Base-by-base conservation (phyloP, 352 stramenopile species). In the Pythium rhizo-oryzae region DNA sequence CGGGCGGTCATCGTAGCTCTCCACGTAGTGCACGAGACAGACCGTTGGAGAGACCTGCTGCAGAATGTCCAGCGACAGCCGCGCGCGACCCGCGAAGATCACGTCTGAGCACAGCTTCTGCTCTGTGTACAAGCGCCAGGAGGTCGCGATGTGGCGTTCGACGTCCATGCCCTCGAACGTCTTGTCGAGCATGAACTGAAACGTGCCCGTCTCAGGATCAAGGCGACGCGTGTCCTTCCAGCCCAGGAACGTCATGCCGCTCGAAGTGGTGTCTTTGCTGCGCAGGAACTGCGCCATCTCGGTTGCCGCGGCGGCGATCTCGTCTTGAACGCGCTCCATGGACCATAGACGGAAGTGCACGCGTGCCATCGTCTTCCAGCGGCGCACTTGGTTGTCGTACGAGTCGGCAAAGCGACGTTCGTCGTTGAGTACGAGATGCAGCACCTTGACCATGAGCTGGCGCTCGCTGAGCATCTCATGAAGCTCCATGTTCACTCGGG, bases 181-280 rank as follows among this genome's bases (percentile, higher is more conserved):
- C 60, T 74, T 74, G 33, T 53, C 9, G 11, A 74, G 53, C 19
- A 39, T 28, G 21, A 74, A 74, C 23, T 71, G 49, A 6, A 33
- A 33, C 28, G 28, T 33, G 6, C 28, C 28, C 28, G 28, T 33
- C 28, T 33, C 28, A 33, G 28, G 3, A 6, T 33, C 28, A 2
- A 33, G 28, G 6, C 28, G 28, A 33, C 28, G 28, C 28, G 28
- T 33, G 28, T 33, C 28, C 28, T 33, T 33, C 28, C 28, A 33
- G 6, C 28, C 28, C 28, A 33, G 28, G 28, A 33, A 33, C 28
- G 66, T 19, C 13, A n/a, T 54, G 23, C 51, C 50, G 39, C 35
- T 41, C 28, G 28, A 33, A 6, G 28, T 33, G 28, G 28, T 33
- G 28, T 33, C 28, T 33, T 33, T 33, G 28, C 28, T 33, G 28